phyloP scores from a whole-genome alignment of 2,329 filamentous ascomycete species.

The Paecilomyces variotii region DNA sequence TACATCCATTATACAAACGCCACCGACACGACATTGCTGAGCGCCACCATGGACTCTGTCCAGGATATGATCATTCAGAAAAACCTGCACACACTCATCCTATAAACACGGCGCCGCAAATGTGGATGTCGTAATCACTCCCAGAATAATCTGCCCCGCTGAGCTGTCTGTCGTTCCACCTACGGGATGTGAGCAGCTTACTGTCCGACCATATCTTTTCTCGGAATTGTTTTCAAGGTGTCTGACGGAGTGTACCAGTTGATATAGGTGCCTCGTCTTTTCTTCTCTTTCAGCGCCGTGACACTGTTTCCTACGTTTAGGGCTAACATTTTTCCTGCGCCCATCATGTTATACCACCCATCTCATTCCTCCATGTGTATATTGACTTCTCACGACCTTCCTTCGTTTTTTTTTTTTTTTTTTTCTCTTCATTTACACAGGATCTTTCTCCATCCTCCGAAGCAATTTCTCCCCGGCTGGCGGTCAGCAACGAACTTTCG shows the following conservation, averaged over 20 bases:
- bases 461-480: not conserved
- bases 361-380: slow-evolving; percentile 5
- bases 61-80: slow-evolving; percentile 84
- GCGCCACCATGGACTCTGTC: slow-evolving; percentile 78
- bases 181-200: not conserved
- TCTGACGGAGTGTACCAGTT: not conserved
- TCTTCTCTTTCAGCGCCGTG: not conserved
- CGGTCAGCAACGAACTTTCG: not conserved
- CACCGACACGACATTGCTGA: slow-evolving; percentile 64
- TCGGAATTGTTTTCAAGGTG: not conserved
- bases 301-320: not conserved
- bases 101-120: slow-evolving; percentile 36
- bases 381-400: slow-evolving; percentile 5
- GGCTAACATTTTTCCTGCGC: not conserved
- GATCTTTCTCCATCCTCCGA: not conserved
- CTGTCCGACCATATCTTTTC: not conserved
- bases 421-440: slow-evolving; percentile 1
- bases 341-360: not conserved
- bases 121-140: slow-evolving; percentile 16
- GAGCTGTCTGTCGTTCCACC: not conserved
- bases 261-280: slow-evolving; percentile 1
- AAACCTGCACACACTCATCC: slow-evolving; percentile 70
- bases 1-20: slow-evolving; percentile 54
- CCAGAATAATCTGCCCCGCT: not conserved
- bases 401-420: not conserved